Evolutionary conservation across 306 rosid species (phyloP).

Genomic region (Gastrolobium bilobum): DNA sequence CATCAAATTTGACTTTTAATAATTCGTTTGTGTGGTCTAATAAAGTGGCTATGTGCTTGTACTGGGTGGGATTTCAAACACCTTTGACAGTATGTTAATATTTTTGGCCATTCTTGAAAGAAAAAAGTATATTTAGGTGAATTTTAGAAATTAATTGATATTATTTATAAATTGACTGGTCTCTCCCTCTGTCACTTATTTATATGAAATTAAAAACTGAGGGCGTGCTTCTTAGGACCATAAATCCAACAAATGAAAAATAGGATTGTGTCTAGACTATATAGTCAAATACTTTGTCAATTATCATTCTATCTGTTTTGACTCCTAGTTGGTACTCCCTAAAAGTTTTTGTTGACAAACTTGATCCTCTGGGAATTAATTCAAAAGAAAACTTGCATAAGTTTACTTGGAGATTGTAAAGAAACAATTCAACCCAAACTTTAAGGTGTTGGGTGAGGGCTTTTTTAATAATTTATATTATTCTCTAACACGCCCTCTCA

Average conservation of each 20-base stretch:
- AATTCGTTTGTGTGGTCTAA: not conserved
- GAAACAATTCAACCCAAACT: no score
- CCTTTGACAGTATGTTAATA: no score
- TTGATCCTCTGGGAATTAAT: not conserved
- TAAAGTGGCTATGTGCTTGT: no score
- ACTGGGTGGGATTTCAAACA: no score
- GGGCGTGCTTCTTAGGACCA: not conserved
- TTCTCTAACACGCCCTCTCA: no score
- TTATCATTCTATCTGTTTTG: not conserved
- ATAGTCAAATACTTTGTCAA: not conserved
- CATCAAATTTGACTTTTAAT: conserved; percentile 12
- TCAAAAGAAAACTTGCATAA: not conserved
- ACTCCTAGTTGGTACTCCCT: not conserved
- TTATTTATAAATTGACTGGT: not conserved
- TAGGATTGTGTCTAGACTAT: conserved; percentile 18
- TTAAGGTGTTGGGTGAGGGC: no score
- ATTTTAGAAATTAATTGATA: not conserved
- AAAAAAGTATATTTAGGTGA: no score
- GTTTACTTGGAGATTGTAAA: not conserved
- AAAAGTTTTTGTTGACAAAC: not conserved
- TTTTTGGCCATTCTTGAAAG: no score
- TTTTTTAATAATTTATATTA: no score
- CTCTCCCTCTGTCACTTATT: not conserved
- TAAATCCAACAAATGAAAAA: not conserved
- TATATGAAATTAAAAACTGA: conserved; percentile 3